Evolutionary conservation across 2,329 filamentous ascomycete genomes (phyloP).

Genomic region (Pestalotiopsis sp.): DNA sequence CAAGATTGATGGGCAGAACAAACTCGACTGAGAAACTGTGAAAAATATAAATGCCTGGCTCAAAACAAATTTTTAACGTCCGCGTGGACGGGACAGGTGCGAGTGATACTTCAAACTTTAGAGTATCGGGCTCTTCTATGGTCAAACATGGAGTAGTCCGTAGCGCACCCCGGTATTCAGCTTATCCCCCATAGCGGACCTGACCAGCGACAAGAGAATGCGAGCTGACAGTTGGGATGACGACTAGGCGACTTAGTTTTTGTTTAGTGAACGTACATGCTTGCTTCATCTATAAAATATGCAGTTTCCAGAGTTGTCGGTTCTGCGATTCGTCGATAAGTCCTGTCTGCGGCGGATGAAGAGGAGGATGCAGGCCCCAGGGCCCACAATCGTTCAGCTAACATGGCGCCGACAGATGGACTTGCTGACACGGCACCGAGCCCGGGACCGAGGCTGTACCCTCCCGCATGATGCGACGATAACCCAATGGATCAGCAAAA

Average conservation of each 20-base stretch:
- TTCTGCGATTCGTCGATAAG: neutral
- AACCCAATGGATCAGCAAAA: neutral
- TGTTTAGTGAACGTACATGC: neutral
- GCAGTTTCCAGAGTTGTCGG: neutral
- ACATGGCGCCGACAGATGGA: neutral
- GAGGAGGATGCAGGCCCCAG: neutral
- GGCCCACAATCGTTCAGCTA: neutral
- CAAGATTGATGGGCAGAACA: neutral
- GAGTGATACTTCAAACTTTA: neutral
- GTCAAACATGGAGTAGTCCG: constrained; percentile 3
- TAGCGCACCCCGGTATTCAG: neutral
- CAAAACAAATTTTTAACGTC: neutral
- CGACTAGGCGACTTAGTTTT: neutral
- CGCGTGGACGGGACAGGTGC: neutral
- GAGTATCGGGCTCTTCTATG: neutral
- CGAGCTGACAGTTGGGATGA: neutral
- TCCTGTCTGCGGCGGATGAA: neutral
- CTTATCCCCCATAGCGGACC: neutral
- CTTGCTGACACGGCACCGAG: neutral
- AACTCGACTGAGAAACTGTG: neutral
- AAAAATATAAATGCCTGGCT: neutral
- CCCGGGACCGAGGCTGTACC: neutral
- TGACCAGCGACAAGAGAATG: neutral
- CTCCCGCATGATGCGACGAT: neutral
- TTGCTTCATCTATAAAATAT: neutral